These are phyloP conservation scores for Clausena lansium DNA, from an alignment of 345 rosid genomes.

Conservation along the genomic window DNA sequence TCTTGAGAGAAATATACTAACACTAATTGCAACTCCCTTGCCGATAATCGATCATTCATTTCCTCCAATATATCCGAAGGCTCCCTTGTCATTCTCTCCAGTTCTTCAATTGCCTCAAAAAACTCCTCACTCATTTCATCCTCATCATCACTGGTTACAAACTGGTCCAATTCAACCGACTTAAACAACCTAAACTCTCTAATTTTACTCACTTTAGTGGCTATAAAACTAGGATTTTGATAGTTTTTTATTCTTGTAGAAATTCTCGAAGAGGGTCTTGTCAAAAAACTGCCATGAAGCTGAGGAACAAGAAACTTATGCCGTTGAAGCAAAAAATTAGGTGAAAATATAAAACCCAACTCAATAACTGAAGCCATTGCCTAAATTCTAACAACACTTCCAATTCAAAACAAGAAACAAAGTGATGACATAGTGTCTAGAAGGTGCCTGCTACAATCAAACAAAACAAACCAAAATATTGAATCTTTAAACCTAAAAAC, in stretches of 20 bases:
- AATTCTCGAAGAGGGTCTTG: conserved; percentile 20
- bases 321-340: conserved; percentile 26
- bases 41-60: conserved; percentile 80
- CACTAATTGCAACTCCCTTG: conserved; percentile 73
- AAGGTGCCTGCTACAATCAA: neutral
- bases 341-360: conserved; percentile 26
- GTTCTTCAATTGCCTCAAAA: conserved; percentile 84
- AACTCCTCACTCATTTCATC: conserved; percentile 80
- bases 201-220: conserved; percentile 21
- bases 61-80: conserved; percentile 87
- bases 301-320: conserved; percentile 18
- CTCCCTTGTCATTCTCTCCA: conserved; percentile 84
- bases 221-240: conserved; percentile 30
- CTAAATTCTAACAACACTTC: neutral
- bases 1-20: conserved; percentile 90
- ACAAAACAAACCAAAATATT: neutral
- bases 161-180: conserved; percentile 64
- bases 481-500: conserved; percentile 1
- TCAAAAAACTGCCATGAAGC: neutral
- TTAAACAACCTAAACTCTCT: conserved; percentile 40
- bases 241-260: conserved; percentile 30
- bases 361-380: conserved; percentile 50
- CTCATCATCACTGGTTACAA: conserved; percentile 62
- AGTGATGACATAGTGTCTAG: neutral
- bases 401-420: neutral